Evolutionary conservation across 148 eudicot genomes (phyloP).

Genomic region (Mesembryanthemum crystallinum): DNA sequence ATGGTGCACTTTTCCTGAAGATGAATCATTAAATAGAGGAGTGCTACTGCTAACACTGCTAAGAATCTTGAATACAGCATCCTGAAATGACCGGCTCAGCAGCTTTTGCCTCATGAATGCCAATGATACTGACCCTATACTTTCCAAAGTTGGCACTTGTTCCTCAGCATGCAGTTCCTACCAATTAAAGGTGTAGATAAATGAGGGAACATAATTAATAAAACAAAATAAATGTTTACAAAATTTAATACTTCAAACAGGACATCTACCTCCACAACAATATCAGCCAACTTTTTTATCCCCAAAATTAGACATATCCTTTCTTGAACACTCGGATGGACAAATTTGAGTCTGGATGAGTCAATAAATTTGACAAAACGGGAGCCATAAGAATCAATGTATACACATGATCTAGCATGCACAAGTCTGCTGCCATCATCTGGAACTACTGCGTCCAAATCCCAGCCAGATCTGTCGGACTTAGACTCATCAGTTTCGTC

Average conservation of each 20-base stretch:
- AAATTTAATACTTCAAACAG: conserved; percentile 12
- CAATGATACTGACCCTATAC: conserved; percentile 57
- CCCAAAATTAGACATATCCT: conserved; percentile 59
- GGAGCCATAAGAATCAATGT: conserved; percentile 85
- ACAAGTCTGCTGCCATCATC: conserved; percentile 95
- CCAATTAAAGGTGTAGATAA: neutral
- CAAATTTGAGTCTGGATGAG: conserved; percentile 68
- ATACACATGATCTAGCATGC: conserved; percentile 85
- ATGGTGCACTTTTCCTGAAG: conserved; percentile 34
- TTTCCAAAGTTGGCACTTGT: conserved; percentile 44
- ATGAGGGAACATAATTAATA: neutral
- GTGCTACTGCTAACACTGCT: conserved; percentile 37
- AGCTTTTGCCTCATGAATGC: conserved; percentile 55
- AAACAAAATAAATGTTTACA: neutral
- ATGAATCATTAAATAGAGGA: conserved; percentile 34
- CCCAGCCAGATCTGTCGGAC: conserved; percentile 52
- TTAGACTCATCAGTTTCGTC: conserved; percentile 48
- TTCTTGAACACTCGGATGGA: conserved; percentile 73
- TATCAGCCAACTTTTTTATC: conserved; percentile 79
- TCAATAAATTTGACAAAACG: conserved; percentile 72
- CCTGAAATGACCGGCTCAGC: conserved; percentile 72
- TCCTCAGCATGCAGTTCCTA: conserved; percentile 72
- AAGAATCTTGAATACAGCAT: conserved; percentile 64
- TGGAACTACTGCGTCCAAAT: conserved; percentile 73
- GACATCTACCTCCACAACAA: conserved; percentile 83